Evolutionary conservation across 2,329 filamentous ascomycete species (phyloP).

Genomic region (Colletotrichum shisoi): DNA sequence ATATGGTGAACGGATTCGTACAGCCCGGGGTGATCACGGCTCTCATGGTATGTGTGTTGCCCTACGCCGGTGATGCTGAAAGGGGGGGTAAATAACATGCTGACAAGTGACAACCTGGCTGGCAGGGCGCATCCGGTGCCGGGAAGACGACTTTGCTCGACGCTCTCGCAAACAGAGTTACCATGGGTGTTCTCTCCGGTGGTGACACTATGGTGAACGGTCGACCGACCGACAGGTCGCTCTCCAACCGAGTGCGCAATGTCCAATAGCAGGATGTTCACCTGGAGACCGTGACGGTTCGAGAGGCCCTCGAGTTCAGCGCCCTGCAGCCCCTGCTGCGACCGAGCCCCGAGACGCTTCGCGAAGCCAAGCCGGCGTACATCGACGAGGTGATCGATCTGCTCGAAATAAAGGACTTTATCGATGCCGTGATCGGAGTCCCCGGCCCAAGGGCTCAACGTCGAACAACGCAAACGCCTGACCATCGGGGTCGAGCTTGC

Average conservation of each 20-base stretch:
- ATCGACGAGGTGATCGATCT: slow-evolving; percentile 47
- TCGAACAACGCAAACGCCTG: slow-evolving; percentile 62
- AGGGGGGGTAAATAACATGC: background rate
- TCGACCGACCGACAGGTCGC: slow-evolving; percentile 67
- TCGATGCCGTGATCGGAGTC: slow-evolving; percentile 73
- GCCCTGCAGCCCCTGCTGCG: slow-evolving; percentile 71
- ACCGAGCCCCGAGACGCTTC: slow-evolving; percentile 66
- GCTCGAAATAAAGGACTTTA: slow-evolving; percentile 65
- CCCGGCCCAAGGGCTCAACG: slow-evolving; percentile 63
- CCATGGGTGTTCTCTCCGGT: slow-evolving; percentile 75
- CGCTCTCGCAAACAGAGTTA: slow-evolving; percentile 74
- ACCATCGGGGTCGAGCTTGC: slow-evolving; percentile 81
- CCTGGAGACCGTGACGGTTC: slow-evolving; percentile 71
- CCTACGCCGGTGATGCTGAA: too few relatives aligned
- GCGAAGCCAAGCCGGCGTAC: slow-evolving; percentile 43
- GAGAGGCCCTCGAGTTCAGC: slow-evolving; percentile 72
- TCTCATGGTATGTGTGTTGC: slow-evolving; percentile 65
- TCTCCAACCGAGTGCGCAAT: slow-evolving; percentile 76
- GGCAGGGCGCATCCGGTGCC: slow-evolving; percentile 70
- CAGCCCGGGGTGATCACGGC: slow-evolving; percentile 78
- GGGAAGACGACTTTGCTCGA: slow-evolving; percentile 80
- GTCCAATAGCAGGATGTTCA: slow-evolving; percentile 78
- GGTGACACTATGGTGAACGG: slow-evolving; percentile 77
- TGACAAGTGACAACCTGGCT: slow-evolving; percentile 43
- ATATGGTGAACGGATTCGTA: slow-evolving; percentile 79